phyloP scores from a whole-genome alignment of 805 yeast genomes.

The Candida montana region DNA sequence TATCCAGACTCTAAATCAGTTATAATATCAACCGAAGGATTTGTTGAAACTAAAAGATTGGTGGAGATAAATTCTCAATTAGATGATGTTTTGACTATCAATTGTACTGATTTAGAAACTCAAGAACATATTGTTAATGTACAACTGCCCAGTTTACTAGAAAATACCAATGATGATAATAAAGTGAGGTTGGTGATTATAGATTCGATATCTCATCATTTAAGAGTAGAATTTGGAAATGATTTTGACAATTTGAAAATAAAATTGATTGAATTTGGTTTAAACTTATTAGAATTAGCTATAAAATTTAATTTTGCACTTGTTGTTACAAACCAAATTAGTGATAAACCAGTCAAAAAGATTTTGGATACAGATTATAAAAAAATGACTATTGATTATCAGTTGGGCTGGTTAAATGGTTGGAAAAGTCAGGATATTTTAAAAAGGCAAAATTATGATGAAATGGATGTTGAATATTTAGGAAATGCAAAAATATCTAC shows the following conservation, averaged over 20 bases:
- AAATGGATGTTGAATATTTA: constrained; percentile 16
- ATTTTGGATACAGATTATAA: constrained; percentile 20
- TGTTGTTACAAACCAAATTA: constrained; percentile 74
- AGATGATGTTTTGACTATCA: constrained; percentile 43
- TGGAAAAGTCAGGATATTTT: constrained; percentile 51
- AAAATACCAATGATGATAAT: constrained; percentile 27
- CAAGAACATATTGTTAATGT: constrained; percentile 69
- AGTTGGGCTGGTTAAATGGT: constrained; percentile 67
- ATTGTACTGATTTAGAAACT: constrained; percentile 61
- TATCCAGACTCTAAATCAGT: constrained; percentile 41
- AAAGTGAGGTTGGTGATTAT: constrained; percentile 54
- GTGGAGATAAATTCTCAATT: constrained; percentile 38
- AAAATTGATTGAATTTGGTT: constrained; percentile 39
- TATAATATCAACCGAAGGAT: constrained; percentile 76
- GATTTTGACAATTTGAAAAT: constrained; percentile 34
- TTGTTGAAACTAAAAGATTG: constrained; percentile 61
- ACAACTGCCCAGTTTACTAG: constrained; percentile 58
- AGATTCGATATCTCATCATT: constrained; percentile 81
- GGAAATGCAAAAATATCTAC: constrained; percentile 40
- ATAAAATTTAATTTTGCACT: constrained; percentile 47
- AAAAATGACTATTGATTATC: constrained; percentile 48
- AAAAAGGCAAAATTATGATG: constrained; percentile 23
- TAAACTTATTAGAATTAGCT: constrained; percentile 46
- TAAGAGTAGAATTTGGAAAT: constrained; percentile 54
- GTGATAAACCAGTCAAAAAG: constrained; percentile 44